Evolutionary conservation across 805 yeast species (phyloP), one percentile per base, ranked within the genome.

Genomic region (Candida maris): DNA sequence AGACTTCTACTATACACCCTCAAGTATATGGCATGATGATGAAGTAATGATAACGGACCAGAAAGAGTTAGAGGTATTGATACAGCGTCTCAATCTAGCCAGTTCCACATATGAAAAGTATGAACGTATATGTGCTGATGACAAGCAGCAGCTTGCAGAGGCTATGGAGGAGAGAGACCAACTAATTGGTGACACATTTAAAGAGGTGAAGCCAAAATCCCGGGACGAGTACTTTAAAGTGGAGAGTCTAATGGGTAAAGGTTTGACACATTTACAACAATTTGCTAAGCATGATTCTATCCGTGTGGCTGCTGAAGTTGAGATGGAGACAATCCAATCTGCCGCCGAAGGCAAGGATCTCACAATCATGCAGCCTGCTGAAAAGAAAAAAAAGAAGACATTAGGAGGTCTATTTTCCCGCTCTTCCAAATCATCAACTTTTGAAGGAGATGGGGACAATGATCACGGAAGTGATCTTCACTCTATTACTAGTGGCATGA

Each of bases 21-120:
- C 95, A 18, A 80, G 88, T 20, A 81, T 93, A 27, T 93, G 98
- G 98, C 97, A 91, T 61, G 98, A 93, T 54, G 97, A 93, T 60
- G 96, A 87, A 46, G 65, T 74, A 23, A 71, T 85, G 52, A 70
- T 81, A 44, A 71, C 78, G 1, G 67, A 72, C 4, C 71, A 73
- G 29, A 71, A 69, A 5, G 85, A 79, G 51, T 62, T 81, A 35
- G 67, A 73, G 5, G 75, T 72, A 26, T 62, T 84, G 52, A 78
- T 75, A 54, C 64, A 67, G 38, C 62, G 64, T 35, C 62, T 85
- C 41, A 73, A 74, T 41, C 41, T 49, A 17, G 59, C 71, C 12
- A 53, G 64, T 19, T 41, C 54, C 4, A 59, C 59, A 15, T 73
- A 71, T 46, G 60, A 68, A 19, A 61, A 49, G 30, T 58, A 56